A percentile compares a stretch with the other conserved stretches of the same genome.
phyloP scores from a whole-genome alignment of 495 filamentous ascomycete species.

The Clohesyomyces aquaticus region DNA sequence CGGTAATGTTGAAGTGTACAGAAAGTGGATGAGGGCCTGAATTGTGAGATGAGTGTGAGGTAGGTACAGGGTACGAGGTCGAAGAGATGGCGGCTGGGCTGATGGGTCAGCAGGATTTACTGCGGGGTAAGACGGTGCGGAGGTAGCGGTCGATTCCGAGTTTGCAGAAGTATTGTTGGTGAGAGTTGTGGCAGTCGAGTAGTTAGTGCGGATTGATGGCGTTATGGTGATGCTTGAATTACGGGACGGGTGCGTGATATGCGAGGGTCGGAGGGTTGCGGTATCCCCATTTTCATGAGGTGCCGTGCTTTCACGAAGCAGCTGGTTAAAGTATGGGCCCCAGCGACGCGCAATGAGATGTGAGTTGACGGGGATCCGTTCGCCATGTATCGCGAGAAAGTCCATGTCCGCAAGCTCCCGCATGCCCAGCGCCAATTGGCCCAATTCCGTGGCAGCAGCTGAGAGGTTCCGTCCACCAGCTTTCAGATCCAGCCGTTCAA shows the following conservation, averaged over 20 bases:
- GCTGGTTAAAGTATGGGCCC: constrained; percentile 93
- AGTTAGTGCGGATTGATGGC: constrained; percentile 65
- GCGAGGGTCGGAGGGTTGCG: constrained; percentile 57
- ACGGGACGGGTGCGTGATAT: constrained; percentile 51
- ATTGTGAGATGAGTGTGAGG: constrained; percentile 89
- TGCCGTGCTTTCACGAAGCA: constrained; percentile 74
- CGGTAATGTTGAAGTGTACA: constrained; percentile 90
- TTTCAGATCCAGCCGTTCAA: constrained; percentile 44
- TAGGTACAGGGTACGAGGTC: constrained; percentile 86
- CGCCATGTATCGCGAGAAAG: constrained; percentile 83
- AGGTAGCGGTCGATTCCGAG: constrained; percentile 34
- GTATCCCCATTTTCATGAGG: constrained; percentile 58
- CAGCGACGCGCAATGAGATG: constrained; percentile 82
- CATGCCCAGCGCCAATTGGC: constrained; percentile 74
- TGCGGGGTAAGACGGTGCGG: constrained; percentile 41
- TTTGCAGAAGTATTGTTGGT: constrained; percentile 42
- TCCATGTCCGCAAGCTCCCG: constrained; percentile 97
- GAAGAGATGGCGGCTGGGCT: constrained; percentile 60
- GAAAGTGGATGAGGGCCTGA: constrained; percentile 83
- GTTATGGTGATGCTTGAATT: constrained; percentile 88
- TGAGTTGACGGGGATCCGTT: constrained; percentile 91
- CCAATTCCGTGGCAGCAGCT: constrained; percentile 77
- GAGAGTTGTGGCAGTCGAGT: constrained; percentile 57
- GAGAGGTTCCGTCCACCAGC: constrained; percentile 71
- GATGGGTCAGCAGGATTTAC: constrained; percentile 55